Evolutionary conservation across 2,329 filamentous ascomycete species (phyloP), one percentile per base, ranked within the genome.

Genomic region (Pseudogymnoascus sp.): DNA sequence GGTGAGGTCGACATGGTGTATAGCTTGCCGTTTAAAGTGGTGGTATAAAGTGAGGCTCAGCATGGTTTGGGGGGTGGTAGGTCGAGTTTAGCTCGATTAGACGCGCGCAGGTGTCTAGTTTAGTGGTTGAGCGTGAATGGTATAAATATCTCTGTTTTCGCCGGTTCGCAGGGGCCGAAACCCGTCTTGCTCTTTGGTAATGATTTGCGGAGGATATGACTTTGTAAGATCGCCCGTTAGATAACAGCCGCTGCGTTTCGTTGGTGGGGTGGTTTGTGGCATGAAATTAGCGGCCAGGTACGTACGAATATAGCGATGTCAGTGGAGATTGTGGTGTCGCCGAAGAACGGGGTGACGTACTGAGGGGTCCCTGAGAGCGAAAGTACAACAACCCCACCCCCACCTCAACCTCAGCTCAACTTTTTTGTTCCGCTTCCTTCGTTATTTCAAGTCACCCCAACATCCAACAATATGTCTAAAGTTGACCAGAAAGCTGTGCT

Each of bases 401-500:
- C 45, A 51, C 45, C 45, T 48, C 45, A 51, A 51, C 14, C 41
- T 28, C 23, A 51, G 2, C 45, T 51, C 45, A 51, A 51, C 45
- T 51, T 51, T 51, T 51, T 51, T 28, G 23, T 51, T 6, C 45
- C 23, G 45, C 28, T 51, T 28, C 45, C 45, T 51, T 51, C 45
- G 45, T 51, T 51, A 25, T 51, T 16, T 51, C 45, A 51, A 51
- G 45, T 5, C 45, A 25, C 8, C 21, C 23, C 23, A 51, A 51
- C 45, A 51, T 7, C 45, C 13, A 16, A 31, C 45, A 81, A 74
- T 69, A 89, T 90, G 86, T 81, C 81, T 68, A 79, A 85, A 73
- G 85, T 88, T 74, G 83, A 89, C 74, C 85, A 90, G 67, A 90
- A 89, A 77, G 82, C 83, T 68, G 87, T 86, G 68, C 80, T 90